Evolutionary conservation across 306 rosid species (phyloP), one percentile per base, ranked within the genome.

Genomic region (Vigna nakashimae): DNA sequence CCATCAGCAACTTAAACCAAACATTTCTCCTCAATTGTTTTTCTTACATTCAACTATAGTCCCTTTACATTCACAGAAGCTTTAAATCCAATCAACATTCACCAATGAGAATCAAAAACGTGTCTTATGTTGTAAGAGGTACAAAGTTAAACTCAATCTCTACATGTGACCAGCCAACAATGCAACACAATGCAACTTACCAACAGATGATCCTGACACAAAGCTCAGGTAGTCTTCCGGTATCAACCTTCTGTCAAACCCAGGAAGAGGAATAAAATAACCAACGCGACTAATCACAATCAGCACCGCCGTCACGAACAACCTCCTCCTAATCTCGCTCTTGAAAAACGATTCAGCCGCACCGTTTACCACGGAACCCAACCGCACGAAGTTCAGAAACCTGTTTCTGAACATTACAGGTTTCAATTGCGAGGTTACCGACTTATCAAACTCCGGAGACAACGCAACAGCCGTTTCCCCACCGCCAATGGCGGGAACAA

Each of bases 241-340:
- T 78, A 95, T 91, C 92, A 95, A 80, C 88, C 99, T 89, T 77
- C 99, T 85, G 75, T 95, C 98, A 86, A 89, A 92, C 36, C 99
- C 99, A 18, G 99, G 99, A 56, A 95, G 91, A 57, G 99, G 99
- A 81, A 92, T 86, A 82, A 95, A 95, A 87, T 95, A 95, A 20
- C 99, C 98, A 30, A 95, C 75, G 3, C 99, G 99, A 79, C 99
- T 95, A 38, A 92, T 51, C 40, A 95, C 85, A 84, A 95, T 92
- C 46, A 95, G 79, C 56, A 87, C 89, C 5, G 97, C 95, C 16
- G 98, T 95, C 66, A 95, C 97, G 18, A 87, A 95, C 75, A 95
- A 69, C 84, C 99, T 88, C 77, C 98, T 85, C 69, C 98, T 79
- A 79, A 95, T 95, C 91, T 95, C 99, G 38, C 99, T 92, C 75